Evolutionary conservation across 345 rosid genomes (phyloP).

Genomic region (Eutrema japonicum): DNA sequence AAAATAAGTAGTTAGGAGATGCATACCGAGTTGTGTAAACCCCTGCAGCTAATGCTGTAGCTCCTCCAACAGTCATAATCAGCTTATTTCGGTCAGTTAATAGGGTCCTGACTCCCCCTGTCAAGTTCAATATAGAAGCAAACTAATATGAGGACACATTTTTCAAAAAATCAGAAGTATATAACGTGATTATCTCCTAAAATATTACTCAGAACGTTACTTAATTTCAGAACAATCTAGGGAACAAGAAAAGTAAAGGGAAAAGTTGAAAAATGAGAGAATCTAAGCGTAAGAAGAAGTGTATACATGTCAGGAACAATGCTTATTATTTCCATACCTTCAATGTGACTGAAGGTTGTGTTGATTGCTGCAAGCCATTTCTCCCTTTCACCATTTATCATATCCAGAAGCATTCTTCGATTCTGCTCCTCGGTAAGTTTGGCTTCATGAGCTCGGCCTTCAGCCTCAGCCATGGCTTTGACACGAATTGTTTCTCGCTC

Average conservation of each 20-base stretch:
- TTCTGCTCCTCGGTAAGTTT: slow-evolving; percentile 87
- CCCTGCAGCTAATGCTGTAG: slow-evolving; percentile 93
- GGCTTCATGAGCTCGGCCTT: slow-evolving; percentile 92
- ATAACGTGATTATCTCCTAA: not conserved
- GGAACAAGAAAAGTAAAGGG: not conserved
- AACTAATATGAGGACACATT: not conserved
- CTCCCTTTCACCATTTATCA: slow-evolving; percentile 86
- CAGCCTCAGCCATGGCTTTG: slow-evolving; percentile 97
- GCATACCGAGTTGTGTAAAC: slow-evolving; percentile 86
- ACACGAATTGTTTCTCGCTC: slow-evolving; percentile 92
- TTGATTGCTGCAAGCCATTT: slow-evolving; percentile 99
- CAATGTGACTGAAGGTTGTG: slow-evolving; percentile 82
- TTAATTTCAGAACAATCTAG: not conserved
- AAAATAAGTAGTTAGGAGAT: not conserved
- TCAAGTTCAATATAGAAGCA: slow-evolving; percentile 24
- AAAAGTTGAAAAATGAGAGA: not conserved
- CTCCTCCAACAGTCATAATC: slow-evolving; percentile 96
- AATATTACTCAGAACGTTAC: not conserved
- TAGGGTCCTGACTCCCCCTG: slow-evolving; percentile 84
- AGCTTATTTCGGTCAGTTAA: slow-evolving; percentile 80
- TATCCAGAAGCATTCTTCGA: slow-evolving; percentile 82
- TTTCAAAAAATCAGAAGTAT: not conserved
- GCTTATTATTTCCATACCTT: slow-evolving; percentile 57
- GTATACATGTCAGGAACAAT: not conserved
- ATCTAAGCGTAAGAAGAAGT: slow-evolving; percentile 20